Base-by-base conservation (phyloP, 2,329 filamentous ascomycete species). In the Fusarium sp. region DNA sequence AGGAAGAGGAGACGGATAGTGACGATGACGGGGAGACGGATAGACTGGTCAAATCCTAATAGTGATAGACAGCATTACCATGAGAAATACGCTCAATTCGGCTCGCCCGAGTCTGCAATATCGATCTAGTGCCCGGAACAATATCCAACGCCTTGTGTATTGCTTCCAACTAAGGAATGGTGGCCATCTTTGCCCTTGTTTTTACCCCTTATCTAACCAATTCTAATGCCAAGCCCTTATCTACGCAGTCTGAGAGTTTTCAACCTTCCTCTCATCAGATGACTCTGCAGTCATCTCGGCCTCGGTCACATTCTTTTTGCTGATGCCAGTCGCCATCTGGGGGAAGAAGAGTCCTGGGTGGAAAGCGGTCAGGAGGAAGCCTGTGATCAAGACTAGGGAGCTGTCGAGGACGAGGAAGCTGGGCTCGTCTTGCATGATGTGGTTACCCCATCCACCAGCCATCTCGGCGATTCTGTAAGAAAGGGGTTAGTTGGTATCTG, bases 381-480 rank as follows among this genome's bases (percentile, higher is more conserved):
- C 85, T 29, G 87, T 84, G 67, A 91, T 81, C 29, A 89, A 79
- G 63, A 90, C 82, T 80, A 90, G 86, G 65, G 83, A 84, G 70
- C 77, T 77, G 75, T 92, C 90, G 43, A 92, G 85, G 14, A 89
- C 86, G 68, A 91, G 85, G 76, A 92, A 92, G 20, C 86, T 87
- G 52, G 84, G 82, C 82, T 92, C 84, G 80, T 92, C 86, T 74
- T 90, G 88, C 89, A 92, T 92, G 78, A 92, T 88, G 18, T 84
- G 78, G 81, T 90, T 91, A 11, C 88, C 88, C 90, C 90, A 92
- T 22, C 91, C 90, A 29, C 89, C 88, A 2, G 88, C 87, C 89
- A 92, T 91, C 79, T 92, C 90, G 2, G 87, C 88, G 63, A 92
- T 88, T 76, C 89, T 90, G 63, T 27, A 41, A 33, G 18, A 29